These are phyloP conservation scores for Knufia petricola DNA, from an alignment of 2,329 filamentous ascomycete genomes.

Conservation along the genomic window DNA sequence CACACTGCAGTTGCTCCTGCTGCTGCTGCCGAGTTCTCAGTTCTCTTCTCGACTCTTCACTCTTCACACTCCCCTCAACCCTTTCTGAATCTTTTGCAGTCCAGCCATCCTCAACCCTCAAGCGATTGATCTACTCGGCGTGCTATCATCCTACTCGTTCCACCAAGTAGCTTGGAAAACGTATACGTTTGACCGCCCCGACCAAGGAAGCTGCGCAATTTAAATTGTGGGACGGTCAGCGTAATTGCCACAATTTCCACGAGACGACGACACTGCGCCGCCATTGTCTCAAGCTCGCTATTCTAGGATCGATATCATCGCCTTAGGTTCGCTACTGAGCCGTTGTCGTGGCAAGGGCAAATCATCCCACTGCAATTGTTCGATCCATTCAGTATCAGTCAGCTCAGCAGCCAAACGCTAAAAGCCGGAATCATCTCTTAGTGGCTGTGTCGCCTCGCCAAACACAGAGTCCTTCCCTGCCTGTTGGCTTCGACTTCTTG, in stretches of 20 bases:
- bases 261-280: constrained; percentile 14
- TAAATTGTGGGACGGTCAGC: constrained; percentile 20
- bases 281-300: constrained; percentile 9
- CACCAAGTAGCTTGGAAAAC: neutral
- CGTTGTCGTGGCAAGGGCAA: constrained; percentile 9
- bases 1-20: constrained; percentile 2
- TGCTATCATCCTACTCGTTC: neutral
- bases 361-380: constrained; percentile 2
- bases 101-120: neutral
- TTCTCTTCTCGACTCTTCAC: constrained; percentile 7
- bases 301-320: constrained; percentile 4
- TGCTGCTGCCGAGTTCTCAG: neutral
- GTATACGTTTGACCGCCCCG: neutral
- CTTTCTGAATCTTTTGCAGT: neutral
- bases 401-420: neutral
- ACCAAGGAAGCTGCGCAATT: constrained; percentile 16
- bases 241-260: constrained; percentile 24
- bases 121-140: neutral
- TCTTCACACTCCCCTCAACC: constrained; percentile 6
- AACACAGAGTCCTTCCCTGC: neutral
- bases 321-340: constrained; percentile 5
- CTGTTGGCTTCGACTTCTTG: neutral
- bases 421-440: neutral
- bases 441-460: constrained; percentile 2
- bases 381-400: neutral